Conservation (phyloP, 352 stramenopile genomes). For the Pythium inflatum region DNA sequence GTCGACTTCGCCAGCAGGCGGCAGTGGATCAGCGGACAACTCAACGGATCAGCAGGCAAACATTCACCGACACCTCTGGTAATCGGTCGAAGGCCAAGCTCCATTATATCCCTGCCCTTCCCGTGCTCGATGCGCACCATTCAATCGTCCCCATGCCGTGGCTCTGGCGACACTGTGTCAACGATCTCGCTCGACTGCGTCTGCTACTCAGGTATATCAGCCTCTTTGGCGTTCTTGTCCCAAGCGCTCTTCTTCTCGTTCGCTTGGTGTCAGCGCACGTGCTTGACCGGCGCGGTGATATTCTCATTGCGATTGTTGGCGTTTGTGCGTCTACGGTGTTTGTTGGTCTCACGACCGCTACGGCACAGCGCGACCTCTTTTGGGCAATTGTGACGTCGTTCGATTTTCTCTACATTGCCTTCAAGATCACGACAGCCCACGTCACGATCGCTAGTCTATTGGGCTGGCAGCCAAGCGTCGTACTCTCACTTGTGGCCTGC, state of each 20-base stretch:
- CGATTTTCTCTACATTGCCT: slow-evolving; percentile 1
- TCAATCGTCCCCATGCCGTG: neutral
- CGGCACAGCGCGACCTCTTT: slow-evolving; percentile 35
- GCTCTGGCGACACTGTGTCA: neutral
- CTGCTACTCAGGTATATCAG: neutral
- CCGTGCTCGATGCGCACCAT: neutral
- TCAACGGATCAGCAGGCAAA: too few relatives aligned
- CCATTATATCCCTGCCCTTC: neutral
- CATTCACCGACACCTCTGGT: too few relatives aligned
- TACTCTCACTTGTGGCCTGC: neutral
- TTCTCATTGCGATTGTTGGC: neutral
- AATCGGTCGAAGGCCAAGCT: neutral
- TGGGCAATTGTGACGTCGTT: slow-evolving; percentile 30
- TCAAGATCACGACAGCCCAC: neutral
- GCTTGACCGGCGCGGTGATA: neutral
- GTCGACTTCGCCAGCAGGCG: slow-evolving; percentile 1
- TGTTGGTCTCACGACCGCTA: neutral
- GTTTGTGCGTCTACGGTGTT: neutral
- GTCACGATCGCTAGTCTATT: neutral
- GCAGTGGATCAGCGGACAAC: too few relatives aligned
- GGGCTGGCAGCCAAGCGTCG: neutral
- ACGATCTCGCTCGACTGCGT: too few relatives aligned
- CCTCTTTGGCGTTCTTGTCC: neutral
- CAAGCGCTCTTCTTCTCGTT: neutral
- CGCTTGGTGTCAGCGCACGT: neutral